These are phyloP conservation scores for Phaseolus lunatus DNA, from an alignment of 306 rosid genomes.

Conservation along the genomic window DNA sequence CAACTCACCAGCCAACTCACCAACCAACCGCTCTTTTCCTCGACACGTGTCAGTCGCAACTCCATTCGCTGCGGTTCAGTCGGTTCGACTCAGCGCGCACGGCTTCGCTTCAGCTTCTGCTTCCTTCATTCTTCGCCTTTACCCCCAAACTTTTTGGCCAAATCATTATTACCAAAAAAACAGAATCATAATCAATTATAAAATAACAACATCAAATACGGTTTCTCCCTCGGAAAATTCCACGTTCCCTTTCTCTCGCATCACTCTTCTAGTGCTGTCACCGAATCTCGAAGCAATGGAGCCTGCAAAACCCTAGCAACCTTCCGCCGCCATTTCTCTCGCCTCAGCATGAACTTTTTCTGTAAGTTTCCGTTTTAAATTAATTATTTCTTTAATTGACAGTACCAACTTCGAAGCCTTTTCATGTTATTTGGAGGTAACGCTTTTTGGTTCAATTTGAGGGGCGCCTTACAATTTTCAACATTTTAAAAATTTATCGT, in stretches of 20 bases:
- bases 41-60: conserved; percentile 63
- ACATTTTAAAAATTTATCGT: neutral
- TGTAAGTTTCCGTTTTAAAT: conserved; percentile 49
- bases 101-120: conserved; percentile 45
- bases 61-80: conserved; percentile 25
- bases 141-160: conserved; percentile 50
- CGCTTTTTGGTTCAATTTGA: conserved; percentile 36
- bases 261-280: conserved; percentile 31
- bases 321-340: conserved; percentile 58
- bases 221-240: conserved; percentile 29
- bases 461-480: neutral
- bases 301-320: conserved; percentile 67
- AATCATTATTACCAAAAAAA: neutral
- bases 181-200: neutral
- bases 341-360: conserved; percentile 35
- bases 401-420: conserved; percentile 18
- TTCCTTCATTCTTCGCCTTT: conserved; percentile 39
- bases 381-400: conserved; percentile 30
- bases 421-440: conserved; percentile 11
- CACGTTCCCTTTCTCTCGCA: conserved; percentile 21
- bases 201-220: neutral
- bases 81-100: conserved; percentile 52
- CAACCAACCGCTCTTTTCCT: conserved; percentile 8
- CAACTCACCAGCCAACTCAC: conserved; percentile 38
- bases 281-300: conserved; percentile 51